Evolutionary conservation across 257 asterid species (phyloP).

Genomic region (Nicotiana knightiana): DNA sequence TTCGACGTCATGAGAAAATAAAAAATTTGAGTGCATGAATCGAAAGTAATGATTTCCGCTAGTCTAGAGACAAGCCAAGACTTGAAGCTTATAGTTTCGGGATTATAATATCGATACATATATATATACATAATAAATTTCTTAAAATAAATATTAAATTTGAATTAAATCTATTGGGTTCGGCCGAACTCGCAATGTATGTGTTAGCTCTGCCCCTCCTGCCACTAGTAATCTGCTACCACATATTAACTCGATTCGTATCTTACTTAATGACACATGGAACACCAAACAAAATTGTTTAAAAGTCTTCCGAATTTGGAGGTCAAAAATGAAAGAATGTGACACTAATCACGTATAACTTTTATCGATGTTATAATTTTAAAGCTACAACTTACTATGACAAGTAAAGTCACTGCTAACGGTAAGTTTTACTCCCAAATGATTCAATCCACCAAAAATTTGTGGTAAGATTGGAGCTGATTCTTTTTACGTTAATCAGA

Average conservation of each 20-base stretch:
- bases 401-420: background rate
- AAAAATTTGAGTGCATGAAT: background rate
- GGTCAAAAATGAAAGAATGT: background rate
- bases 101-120: too few relatives aligned
- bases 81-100: too few relatives aligned
- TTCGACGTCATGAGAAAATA: background rate
- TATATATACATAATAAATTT: too few relatives aligned
- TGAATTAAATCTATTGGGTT: too few relatives aligned
- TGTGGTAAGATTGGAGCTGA: too few relatives aligned
- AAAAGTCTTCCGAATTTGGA: background rate
- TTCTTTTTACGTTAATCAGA: too few relatives aligned
- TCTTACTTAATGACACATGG: background rate
- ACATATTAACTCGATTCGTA: background rate
- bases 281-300: background rate
- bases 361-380: background rate
- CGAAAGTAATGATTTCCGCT: background rate
- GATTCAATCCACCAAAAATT: too few relatives aligned
- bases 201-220: too few relatives aligned
- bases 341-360: background rate
- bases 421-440: too few relatives aligned
- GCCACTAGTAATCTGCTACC: background rate
- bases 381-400: background rate
- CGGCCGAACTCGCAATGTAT: too few relatives aligned
- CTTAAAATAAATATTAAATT: too few relatives aligned
- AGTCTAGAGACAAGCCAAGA: too few relatives aligned